Base-by-base conservation (phyloP, 768 basidiomycete species). In the Xerocomellus dryophilus region DNA sequence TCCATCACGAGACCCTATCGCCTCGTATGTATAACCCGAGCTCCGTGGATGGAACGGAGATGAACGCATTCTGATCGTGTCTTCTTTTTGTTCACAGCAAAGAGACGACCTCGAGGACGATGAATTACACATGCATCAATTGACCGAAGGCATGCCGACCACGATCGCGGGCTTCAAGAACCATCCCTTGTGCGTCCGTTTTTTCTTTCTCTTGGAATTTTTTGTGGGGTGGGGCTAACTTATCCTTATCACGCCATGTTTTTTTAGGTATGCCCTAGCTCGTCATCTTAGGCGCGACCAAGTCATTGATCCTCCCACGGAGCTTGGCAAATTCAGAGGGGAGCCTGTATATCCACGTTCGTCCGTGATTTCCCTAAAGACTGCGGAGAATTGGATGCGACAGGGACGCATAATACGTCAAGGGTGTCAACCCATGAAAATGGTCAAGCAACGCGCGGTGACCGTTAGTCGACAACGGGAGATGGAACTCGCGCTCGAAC, bases 341-440 rank as follows among this genome's bases (percentile, higher is more conserved):
- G 93, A 97, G 69, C 74, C 92, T 11, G 96, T 99, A 21, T 98
- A 91, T 70, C 81, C 91, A 36, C 85, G 96, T 40, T 81, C 85
- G 2, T 81, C 86, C 39, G 90, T 99, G 14, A 75, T 95, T n/a
- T 72, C 82, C 6, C 81, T 98, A 44, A 96, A 95, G 73, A 88
- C 91, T 10, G 82, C 89, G 29, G 97, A 98, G 71, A 95, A 88
- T 62, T 99, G 94, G 93, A 86, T 96, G 85, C 83, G 95, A 8
- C 78, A 83, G 51, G 97, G 97, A 1, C 80, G 93, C 43, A 73
- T 73, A 51, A 76, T 98, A 58, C 81, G 79, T 59, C 76, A 81
- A 45, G 88, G 86, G 12, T 82, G 82, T 62, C 91, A 95, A 62
- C 88, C 96, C 11, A 77, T 96, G 73, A 98, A 98, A 74, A 83